Conservation (phyloP, 148 eudicot genomes). For the Cornus florida region DNA sequence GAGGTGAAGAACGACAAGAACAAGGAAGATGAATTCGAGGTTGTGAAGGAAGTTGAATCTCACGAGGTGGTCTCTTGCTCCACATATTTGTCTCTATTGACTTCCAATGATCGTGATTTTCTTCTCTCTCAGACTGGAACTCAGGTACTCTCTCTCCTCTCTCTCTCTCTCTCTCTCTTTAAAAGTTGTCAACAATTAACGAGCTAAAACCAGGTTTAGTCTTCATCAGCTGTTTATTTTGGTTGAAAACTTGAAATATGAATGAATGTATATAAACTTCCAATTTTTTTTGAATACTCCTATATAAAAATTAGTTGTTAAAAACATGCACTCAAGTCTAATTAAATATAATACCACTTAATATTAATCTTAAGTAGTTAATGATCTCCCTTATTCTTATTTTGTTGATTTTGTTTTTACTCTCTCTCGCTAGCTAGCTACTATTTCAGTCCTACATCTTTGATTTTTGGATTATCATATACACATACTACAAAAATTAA, state of each 20-base stretch:
- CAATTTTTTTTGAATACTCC: background rate
- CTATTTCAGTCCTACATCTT: no score
- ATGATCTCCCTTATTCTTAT: no score
- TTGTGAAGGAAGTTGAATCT: background rate
- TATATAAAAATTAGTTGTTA: no score
- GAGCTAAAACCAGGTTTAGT: background rate
- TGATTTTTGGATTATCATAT: no score
- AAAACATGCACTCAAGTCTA: no score
- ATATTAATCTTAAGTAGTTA: no score
- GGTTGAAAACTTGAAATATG: background rate
- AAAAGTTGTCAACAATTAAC: no score
- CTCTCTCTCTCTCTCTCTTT: slow-evolving; percentile 5
- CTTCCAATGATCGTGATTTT: slow-evolving; percentile 64
- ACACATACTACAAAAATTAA: no score
- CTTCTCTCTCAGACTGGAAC: slow-evolving; percentile 54
- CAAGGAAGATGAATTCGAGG: background rate
- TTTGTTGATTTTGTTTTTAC: no score
- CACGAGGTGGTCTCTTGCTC: background rate
- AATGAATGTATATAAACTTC: no score
- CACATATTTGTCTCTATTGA: slow-evolving; percentile 40
- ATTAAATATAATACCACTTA: no score
- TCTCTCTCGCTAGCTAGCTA: no score
- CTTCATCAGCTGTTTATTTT: background rate
- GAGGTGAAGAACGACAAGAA: background rate
- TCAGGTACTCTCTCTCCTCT: slow-evolving; percentile 38